phyloP scores from a whole-genome alignment of 2,329 filamentous ascomycete genomes.

The Alternaria triticina region DNA sequence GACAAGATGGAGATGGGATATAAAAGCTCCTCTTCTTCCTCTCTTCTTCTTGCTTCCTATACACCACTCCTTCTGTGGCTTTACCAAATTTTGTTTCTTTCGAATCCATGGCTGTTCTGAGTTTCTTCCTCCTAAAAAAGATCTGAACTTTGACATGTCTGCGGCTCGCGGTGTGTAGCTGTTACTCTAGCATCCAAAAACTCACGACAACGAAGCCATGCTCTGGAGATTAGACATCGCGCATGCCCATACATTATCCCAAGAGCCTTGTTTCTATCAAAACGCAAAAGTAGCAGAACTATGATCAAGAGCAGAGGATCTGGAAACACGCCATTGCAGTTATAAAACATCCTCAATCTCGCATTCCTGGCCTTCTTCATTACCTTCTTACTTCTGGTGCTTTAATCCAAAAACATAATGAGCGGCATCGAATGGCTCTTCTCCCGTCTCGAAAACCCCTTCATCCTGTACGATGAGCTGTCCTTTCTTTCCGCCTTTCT shows the following conservation, averaged over 20 bases:
- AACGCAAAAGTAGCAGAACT: too few species aligned
- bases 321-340: neutral
- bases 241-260: too few species aligned
- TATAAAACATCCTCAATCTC: neutral
- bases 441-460: neutral
- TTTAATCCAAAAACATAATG: neutral
- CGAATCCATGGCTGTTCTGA: neutral
- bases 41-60: neutral
- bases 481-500: neutral
- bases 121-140: neutral
- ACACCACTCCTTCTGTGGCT: rapidly evolving
- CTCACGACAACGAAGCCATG: neutral
- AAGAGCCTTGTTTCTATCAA: too few species aligned
- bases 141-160: neutral
- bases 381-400: rapidly evolving
- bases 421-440: too few species aligned
- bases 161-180: neutral
- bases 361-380: neutral
- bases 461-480: rapidly evolving
- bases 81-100: neutral
- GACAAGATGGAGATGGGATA: neutral
- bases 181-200: neutral
- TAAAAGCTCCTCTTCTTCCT: neutral
- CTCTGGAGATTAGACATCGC: neutral
- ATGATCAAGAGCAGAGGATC: neutral